Evolutionary conservation across 2,329 filamentous ascomycete species (phyloP).

Genomic region (Penicillium olsonii): DNA sequence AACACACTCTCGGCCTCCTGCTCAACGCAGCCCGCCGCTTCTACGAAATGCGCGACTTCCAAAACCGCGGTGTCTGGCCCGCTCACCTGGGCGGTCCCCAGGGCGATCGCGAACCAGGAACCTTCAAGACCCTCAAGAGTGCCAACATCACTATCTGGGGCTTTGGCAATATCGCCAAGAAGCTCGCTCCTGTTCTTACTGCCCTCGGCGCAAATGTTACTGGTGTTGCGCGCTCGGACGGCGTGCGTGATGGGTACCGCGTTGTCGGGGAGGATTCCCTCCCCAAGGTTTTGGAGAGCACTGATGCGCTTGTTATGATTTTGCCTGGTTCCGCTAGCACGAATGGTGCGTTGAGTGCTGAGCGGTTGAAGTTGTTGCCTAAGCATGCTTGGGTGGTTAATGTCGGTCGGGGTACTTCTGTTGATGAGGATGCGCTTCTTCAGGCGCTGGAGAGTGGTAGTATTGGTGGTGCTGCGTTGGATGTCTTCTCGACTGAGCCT

Average conservation of each 20-base stretch:
- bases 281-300: constrained; percentile 55
- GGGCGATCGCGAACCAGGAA: constrained; percentile 44
- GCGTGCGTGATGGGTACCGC: constrained; percentile 61
- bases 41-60: constrained; percentile 60
- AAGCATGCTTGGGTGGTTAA: constrained; percentile 46
- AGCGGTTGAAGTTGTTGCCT: constrained; percentile 56
- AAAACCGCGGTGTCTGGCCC: constrained; percentile 60
- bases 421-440: constrained; percentile 24
- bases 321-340: constrained; percentile 61
- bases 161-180: constrained; percentile 67
- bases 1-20: constrained; percentile 61
- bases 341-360: constrained; percentile 56
- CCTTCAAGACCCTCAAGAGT: constrained; percentile 62
- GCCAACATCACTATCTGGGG: constrained; percentile 64
- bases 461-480: constrained; percentile 23
- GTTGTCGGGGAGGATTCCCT: constrained; percentile 59
- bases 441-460: constrained; percentile 22
- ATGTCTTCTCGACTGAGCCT: constrained; percentile 25
- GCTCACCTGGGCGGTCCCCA: constrained; percentile 62
- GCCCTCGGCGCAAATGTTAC: constrained; percentile 60
- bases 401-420: constrained; percentile 23
- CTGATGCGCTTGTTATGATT: constrained; percentile 69
- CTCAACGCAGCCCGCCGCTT: constrained; percentile 53
- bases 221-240: constrained; percentile 59
- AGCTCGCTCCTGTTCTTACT: constrained; percentile 56